A percentile compares a stretch with the other conserved stretches of the same genome.
Conservation (phyloP, 805 yeast species). For the Candida qinlingensis region DNA sequence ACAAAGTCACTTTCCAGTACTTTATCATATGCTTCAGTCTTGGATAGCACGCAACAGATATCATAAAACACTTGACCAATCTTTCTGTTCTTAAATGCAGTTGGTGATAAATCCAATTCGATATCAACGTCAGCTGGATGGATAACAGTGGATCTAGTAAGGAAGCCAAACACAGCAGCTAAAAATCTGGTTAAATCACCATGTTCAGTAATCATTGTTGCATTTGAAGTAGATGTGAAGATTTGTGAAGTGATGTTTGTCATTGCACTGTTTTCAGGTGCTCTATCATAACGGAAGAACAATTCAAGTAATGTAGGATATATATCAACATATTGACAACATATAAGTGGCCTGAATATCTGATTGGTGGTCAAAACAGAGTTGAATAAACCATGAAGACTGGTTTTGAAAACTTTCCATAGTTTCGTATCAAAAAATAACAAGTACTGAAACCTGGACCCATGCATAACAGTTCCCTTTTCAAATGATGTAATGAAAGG, state of each 20-base stretch:
- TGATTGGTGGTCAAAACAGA: slow-evolving; percentile 58
- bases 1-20: slow-evolving; percentile 43
- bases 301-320: slow-evolving; percentile 72
- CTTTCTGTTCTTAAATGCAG: slow-evolving; percentile 53
- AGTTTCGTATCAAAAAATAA: slow-evolving; percentile 63
- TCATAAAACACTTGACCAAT: slow-evolving; percentile 80
- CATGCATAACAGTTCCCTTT: slow-evolving; percentile 24
- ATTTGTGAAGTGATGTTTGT: slow-evolving; percentile 69
- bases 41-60: slow-evolving; percentile 66
- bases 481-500: slow-evolving; percentile 7
- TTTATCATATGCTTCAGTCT: slow-evolving; percentile 52
- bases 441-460: slow-evolving; percentile 37
- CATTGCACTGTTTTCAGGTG: slow-evolving; percentile 74
- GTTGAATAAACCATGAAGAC: slow-evolving; percentile 60
- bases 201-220: slow-evolving; percentile 55
- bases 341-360: slow-evolving; percentile 50
- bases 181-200: slow-evolving; percentile 61
- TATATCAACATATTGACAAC: slow-evolving; percentile 77
- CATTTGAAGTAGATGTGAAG: slow-evolving; percentile 72
- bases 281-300: slow-evolving; percentile 65
- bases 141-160: slow-evolving; percentile 48
- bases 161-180: slow-evolving; percentile 56
- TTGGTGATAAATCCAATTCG: slow-evolving; percentile 16
- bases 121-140: slow-evolving; percentile 38
- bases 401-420: slow-evolving; percentile 56